These are phyloP conservation scores for Rhizopogon sp. DNA, from an alignment of 768 basidiomycete genomes.

Conservation along the genomic window DNA sequence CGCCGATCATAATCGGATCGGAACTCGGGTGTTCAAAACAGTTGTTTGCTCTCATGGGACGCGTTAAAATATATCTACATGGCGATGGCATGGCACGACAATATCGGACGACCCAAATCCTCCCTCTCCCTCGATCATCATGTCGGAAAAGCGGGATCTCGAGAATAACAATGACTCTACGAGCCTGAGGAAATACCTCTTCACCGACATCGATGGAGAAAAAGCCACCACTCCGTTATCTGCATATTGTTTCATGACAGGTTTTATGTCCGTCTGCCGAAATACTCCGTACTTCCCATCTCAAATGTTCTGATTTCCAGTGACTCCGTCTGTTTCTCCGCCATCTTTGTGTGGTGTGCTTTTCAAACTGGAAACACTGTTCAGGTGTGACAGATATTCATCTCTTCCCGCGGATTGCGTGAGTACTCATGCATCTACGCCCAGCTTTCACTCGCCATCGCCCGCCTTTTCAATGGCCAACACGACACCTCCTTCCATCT, in stretches of 20 bases:
- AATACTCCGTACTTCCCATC: neutral
- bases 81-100: neutral
- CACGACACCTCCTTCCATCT: slow-evolving; percentile 59
- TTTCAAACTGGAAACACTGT: slow-evolving; percentile 76
- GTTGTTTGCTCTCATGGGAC: neutral
- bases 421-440: neutral
- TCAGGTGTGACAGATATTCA: slow-evolving; percentile 37
- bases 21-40: neutral
- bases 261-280: slow-evolving; percentile 51
- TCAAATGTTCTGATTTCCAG: slow-evolving; percentile 25
- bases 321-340: slow-evolving; percentile 65
- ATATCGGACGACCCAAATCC: slow-evolving; percentile 50
- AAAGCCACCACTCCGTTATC: slow-evolving; percentile 46
- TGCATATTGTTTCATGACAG: slow-evolving; percentile 70
- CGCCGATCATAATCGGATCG: neutral
- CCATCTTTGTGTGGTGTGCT: slow-evolving; percentile 76
- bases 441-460: slow-evolving; percentile 74
- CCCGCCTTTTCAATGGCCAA: slow-evolving; percentile 58
- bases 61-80: neutral
- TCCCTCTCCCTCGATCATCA: slow-evolving; percentile 61
- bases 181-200: slow-evolving; percentile 7
- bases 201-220: slow-evolving; percentile 21
- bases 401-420: neutral
- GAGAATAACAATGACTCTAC: slow-evolving; percentile 34
- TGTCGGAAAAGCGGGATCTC: slow-evolving; percentile 41